phyloP scores from a whole-genome alignment of 495 filamentous ascomycete species.

The Daldinia concentrica region DNA sequence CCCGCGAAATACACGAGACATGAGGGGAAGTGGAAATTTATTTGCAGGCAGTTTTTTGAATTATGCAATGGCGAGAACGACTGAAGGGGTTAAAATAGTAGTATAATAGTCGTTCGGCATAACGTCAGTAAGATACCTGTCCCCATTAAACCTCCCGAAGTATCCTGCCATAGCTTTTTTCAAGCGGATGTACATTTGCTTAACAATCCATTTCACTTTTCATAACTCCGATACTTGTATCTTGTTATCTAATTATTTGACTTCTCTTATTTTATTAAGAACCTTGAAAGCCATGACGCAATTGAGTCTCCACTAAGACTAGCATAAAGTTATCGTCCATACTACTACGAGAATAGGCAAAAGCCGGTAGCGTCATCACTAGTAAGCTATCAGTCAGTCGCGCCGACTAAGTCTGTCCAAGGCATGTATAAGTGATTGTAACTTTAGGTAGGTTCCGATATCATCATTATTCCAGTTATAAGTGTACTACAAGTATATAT shows the following conservation, averaged over 20 bases:
- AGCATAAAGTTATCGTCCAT: background rate
- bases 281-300: conserved; percentile 9
- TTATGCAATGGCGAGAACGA: background rate
- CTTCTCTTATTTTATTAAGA: background rate
- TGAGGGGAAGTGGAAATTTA: conserved; percentile 15
- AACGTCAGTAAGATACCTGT: background rate
- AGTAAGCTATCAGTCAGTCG: background rate
- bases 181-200: background rate
- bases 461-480: too few species aligned
- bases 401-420: background rate
- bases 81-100: background rate
- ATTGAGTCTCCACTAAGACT: conserved; percentile 11
- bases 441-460: background rate
- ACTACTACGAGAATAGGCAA: background rate
- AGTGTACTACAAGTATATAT: too few species aligned
- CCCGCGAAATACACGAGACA: conserved; percentile 9
- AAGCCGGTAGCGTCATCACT: conserved; percentile 3
- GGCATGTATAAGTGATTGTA: background rate
- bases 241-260: background rate
- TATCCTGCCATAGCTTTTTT: background rate
- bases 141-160: background rate
- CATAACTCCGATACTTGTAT: conserved; percentile 1
- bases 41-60: background rate
- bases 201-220: background rate
- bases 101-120: background rate